These are phyloP conservation scores for Pythium plurisporium DNA, from an alignment of 352 stramenopile species.

Conservation along the genomic window DNA sequence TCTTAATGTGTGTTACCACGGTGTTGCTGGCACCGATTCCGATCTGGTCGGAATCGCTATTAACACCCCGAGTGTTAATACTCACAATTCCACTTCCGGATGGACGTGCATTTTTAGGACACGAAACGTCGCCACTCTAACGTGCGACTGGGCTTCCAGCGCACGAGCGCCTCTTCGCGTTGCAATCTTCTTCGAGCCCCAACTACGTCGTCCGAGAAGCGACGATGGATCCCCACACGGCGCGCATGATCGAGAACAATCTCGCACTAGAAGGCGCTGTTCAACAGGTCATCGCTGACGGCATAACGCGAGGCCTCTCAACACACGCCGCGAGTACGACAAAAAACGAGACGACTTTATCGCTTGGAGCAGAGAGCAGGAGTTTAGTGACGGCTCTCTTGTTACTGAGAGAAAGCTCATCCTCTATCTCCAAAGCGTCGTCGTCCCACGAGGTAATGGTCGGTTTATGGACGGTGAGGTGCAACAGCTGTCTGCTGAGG, in stretches of 20 bases:
- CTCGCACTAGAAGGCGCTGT: not conserved
- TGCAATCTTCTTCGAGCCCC: too few species aligned
- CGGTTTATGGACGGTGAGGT: not conserved
- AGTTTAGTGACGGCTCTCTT: not conserved
- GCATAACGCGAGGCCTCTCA: too few species aligned
- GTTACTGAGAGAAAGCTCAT: not conserved
- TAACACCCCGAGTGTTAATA: too few species aligned
- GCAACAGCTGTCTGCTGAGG: constrained; percentile 2
- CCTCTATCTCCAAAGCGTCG: not conserved
- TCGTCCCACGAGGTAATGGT: not conserved
- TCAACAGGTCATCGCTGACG: not conserved
- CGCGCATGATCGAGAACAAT: not conserved
- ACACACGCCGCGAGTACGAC: not conserved
- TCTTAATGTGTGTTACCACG: too few species aligned
- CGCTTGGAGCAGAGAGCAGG: not conserved
- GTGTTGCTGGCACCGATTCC: too few species aligned
- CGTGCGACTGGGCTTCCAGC: too few species aligned
- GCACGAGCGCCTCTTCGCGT: too few species aligned
- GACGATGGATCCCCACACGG: not conserved
- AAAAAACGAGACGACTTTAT: constrained; percentile 2
- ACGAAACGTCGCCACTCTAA: too few species aligned
- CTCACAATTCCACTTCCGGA: too few species aligned
- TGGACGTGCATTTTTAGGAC: too few species aligned
- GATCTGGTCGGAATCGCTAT: too few species aligned
- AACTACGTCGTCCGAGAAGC: too few species aligned